Evolutionary conservation across 768 basidiomycete genomes (phyloP).

Genomic region (Leucocoprinus leucothites): DNA sequence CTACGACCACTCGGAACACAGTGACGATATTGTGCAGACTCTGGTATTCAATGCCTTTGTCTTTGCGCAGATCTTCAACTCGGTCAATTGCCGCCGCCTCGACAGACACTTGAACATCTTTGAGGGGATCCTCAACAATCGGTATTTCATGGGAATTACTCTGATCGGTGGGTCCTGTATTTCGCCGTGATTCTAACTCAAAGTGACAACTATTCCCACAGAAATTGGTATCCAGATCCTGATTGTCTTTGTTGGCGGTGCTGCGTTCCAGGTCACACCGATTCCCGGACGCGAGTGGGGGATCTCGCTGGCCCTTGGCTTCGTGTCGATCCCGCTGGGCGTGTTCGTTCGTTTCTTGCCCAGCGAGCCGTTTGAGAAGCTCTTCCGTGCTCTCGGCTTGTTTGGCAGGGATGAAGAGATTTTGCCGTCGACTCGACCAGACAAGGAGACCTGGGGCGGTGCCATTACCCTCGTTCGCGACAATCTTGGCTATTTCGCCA

Average conservation of each 20-base stretch:
- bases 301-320: slow-evolving; percentile 83
- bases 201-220: slow-evolving; percentile 25
- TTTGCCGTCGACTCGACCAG: slow-evolving; percentile 61
- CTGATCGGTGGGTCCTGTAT: slow-evolving; percentile 60
- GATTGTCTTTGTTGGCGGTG: slow-evolving; percentile 88
- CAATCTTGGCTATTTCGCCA: slow-evolving; percentile 79
- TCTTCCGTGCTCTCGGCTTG: slow-evolving; percentile 48
- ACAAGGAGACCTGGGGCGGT: slow-evolving; percentile 67
- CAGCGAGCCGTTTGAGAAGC: slow-evolving; percentile 68
- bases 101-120: slow-evolving; percentile 89
- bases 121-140: slow-evolving; percentile 74
- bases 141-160: slow-evolving; percentile 83
- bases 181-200: neutral
- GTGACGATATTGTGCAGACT: slow-evolving; percentile 62
- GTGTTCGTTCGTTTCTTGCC: slow-evolving; percentile 78
- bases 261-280: slow-evolving; percentile 84
- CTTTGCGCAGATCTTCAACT: slow-evolving; percentile 96
- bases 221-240: slow-evolving; percentile 85
- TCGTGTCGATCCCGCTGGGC: slow-evolving; percentile 87
- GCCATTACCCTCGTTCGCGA: slow-evolving; percentile 84
- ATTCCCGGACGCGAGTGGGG: slow-evolving; percentile 90
- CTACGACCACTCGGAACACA: slow-evolving; percentile 34
- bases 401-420: slow-evolving; percentile 60
- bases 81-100: slow-evolving; percentile 85
- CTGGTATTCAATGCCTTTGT: slow-evolving; percentile 98